Percentiles rank a stretch among this genome's conserved stretches.
Evolutionary conservation across 257 asterid species (phyloP).

Genomic region (Solanum bulbocastanum): DNA sequence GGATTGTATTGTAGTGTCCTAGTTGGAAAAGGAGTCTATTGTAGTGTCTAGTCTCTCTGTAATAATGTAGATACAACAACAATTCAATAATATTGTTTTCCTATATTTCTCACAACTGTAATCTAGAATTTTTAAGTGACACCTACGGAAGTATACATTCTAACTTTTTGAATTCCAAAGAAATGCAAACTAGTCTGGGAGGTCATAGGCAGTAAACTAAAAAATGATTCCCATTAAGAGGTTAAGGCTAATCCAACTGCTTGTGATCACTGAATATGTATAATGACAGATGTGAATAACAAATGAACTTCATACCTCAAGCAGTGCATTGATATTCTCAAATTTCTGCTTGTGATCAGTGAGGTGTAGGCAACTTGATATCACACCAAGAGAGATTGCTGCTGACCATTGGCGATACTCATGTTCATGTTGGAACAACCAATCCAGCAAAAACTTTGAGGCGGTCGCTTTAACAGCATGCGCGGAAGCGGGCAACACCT

Average conservation of each 20-base stretch:
- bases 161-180: not conserved
- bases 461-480: conserved; percentile 62
- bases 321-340: conserved; percentile 58
- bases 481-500: conserved; percentile 78
- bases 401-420: conserved; percentile 96
- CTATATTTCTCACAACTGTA: not conserved
- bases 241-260: not conserved
- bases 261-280: not conserved
- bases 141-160: not conserved
- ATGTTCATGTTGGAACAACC: conserved; percentile 81
- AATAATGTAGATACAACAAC: too few species aligned
- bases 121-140: not conserved
- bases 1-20: too few species aligned
- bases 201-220: not conserved
- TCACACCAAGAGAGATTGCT: conserved; percentile 89
- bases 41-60: too few species aligned
- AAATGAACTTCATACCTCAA: conserved; percentile 48
- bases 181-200: not conserved
- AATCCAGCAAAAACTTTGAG: conserved; percentile 63
- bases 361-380: conserved; percentile 82
- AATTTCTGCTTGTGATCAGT: conserved; percentile 80
- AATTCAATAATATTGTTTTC: too few species aligned
- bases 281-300: not conserved
- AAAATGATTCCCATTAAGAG: not conserved
- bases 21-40: too few species aligned